A percentile compares a stretch with the other conserved stretches of the same genome.
These are phyloP conservation scores for Hymenoscyphus repandus DNA, from an alignment of 2,329 filamentous ascomycete genomes.

Conservation along the genomic window DNA sequence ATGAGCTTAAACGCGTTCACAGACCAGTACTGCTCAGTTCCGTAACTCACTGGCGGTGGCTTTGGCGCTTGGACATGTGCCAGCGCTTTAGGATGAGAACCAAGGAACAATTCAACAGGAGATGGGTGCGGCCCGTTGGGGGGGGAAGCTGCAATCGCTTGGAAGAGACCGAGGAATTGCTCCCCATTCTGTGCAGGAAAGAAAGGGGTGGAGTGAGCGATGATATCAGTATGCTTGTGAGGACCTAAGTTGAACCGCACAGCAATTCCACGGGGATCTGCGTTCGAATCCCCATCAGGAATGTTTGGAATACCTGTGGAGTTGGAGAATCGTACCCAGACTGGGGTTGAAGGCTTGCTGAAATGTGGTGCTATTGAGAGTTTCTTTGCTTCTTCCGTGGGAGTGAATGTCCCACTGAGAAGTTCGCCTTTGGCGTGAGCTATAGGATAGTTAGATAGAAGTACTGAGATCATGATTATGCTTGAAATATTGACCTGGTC, in stretches of 20 bases:
- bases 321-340: constrained; percentile 44
- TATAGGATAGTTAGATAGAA: constrained; percentile 20
- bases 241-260: constrained; percentile 43
- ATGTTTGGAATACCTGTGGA: constrained; percentile 46
- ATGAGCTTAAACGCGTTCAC: constrained; percentile 46
- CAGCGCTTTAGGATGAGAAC: constrained; percentile 40
- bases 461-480: not conserved
- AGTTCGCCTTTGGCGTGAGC: constrained; percentile 51
- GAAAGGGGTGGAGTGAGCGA: constrained; percentile 45
- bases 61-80: constrained; percentile 46
- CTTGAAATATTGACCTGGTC: constrained; percentile 31
- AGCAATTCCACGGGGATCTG: constrained; percentile 44
- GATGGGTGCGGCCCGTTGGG: constrained; percentile 24
- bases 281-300: constrained; percentile 42
- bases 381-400: constrained; percentile 37
- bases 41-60: constrained; percentile 44
- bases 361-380: constrained; percentile 47
- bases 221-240: constrained; percentile 49
- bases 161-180: constrained; percentile 46
- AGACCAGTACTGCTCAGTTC: constrained; percentile 41
- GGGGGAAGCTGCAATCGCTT: constrained; percentile 32
- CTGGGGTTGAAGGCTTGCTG: constrained; percentile 37
- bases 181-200: constrained; percentile 49
- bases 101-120: constrained; percentile 38
- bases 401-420: constrained; percentile 47